Conservation (phyloP, 805 yeast species). For the Nakazawaea ishiwadae region DNA sequence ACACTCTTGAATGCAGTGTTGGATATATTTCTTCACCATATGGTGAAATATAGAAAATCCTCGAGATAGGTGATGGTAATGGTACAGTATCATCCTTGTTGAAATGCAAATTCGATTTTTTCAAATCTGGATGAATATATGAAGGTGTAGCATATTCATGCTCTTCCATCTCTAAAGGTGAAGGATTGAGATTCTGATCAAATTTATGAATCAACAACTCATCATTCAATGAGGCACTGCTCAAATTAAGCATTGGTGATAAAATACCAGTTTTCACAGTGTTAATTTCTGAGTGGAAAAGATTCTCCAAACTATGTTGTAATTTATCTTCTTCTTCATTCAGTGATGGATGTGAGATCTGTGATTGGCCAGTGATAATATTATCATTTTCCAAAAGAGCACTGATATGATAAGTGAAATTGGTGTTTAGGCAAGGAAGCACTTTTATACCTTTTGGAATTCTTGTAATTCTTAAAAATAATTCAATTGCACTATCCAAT, state of each 20-base stretch:
- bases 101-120: constrained; percentile 70
- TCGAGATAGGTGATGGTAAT: constrained; percentile 65
- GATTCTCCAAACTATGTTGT: constrained; percentile 11
- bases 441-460: constrained; percentile 52
- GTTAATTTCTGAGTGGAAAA: constrained; percentile 19
- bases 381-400: constrained; percentile 68
- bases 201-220: constrained; percentile 9
- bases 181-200: constrained; percentile 1
- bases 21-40: constrained; percentile 87
- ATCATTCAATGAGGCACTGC: constrained; percentile 7
- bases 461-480: constrained; percentile 60
- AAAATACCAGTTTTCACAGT: constrained; percentile 15
- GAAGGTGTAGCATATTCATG: constrained; percentile 61
- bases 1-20: constrained; percentile 58
- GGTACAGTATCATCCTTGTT: constrained; percentile 56
- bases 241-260: constrained; percentile 5
- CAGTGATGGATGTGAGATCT: constrained; percentile 78
- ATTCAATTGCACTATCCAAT: constrained; percentile 77
- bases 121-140: constrained; percentile 75
- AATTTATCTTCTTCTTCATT: constrained; percentile 6
- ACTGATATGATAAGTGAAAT: constrained; percentile 81
- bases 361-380: constrained; percentile 84
- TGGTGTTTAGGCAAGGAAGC: constrained; percentile 79
- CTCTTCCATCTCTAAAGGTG: constrained; percentile 17
- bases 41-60: constrained; percentile 78